Evolutionary conservation across 192 early-diverging fungal species (phyloP), one percentile per base, ranked within the genome.

Genomic region (Backusella tuberculispora): DNA sequence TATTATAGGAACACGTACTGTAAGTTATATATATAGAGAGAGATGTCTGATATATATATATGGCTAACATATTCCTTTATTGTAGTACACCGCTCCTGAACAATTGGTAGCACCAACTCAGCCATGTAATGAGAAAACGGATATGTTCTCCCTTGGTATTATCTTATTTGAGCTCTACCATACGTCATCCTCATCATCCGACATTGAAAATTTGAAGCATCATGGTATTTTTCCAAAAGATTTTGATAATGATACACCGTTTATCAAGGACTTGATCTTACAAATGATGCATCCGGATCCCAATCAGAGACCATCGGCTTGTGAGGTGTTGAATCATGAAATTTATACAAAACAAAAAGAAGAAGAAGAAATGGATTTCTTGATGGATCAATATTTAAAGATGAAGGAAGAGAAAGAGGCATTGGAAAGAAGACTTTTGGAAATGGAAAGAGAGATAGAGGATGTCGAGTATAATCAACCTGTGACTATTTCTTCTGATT

Each of bases 61-160:
- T 42, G 15, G 24, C 13, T 45, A 34, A 14, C n/a, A n/a, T 9
- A 2, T 3, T 19, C 3, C 24, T 17, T 13, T 47, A 6, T 26
- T 1, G 12, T 71, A 88, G 87, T 94, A 94, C 69, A 92, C 93
- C 8, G 92, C 93, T 3, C 93, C 93, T 0, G 93, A 94, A 75
- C 93, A 94, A 73, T 77, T 93, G 19, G 81, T 82, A 6, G 75
- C 74, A 64, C 88, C 76, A 9, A 74, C 83, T 40, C 64, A 63
- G 17, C 72, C 77, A 2, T 94, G 92, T 68, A 87, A 88, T 74
- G 85, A 92, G 76, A 94, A 92, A 71, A 87, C 88, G 10, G 98
- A 99, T 78, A 95, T 99, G 14, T 99, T 97, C 81, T 95, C 95
- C 6, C 81, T 97, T 24, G 98, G 98, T 9, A 97, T 99, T 50